These are phyloP conservation scores for Casuarina equisetifolia DNA, from an alignment of 306 rosid species.

Conservation along the genomic window DNA sequence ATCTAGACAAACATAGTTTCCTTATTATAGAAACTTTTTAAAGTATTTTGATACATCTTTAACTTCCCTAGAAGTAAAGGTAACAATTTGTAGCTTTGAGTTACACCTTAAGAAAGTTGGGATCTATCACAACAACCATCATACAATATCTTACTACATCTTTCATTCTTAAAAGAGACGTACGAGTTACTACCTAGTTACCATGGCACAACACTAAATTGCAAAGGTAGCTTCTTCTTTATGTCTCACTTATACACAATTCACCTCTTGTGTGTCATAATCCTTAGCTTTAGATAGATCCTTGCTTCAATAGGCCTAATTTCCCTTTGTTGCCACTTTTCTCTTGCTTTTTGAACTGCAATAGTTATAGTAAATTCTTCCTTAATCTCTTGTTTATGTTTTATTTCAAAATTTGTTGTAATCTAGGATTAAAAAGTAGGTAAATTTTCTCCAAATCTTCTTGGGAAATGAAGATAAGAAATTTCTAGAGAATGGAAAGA, in stretches of 20 bases:
- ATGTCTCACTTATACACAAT: slow-evolving; percentile 54
- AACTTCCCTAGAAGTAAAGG: slow-evolving; percentile 84
- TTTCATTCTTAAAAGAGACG: slow-evolving; percentile 86
- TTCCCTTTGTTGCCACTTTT: slow-evolving; percentile 92
- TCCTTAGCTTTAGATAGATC: slow-evolving; percentile 81
- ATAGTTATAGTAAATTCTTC: slow-evolving; percentile 45
- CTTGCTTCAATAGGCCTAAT: slow-evolving; percentile 78
- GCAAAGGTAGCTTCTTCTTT: slow-evolving; percentile 55
- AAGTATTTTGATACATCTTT: slow-evolving; percentile 67
- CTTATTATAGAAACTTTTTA: slow-evolving; percentile 79
- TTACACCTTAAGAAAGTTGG: slow-evolving; percentile 73
- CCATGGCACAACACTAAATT: slow-evolving; percentile 84
- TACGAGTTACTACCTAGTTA: slow-evolving; percentile 93
- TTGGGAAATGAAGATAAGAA: slow-evolving; percentile 2
- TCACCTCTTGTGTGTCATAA: slow-evolving; percentile 74
- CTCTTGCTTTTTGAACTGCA: slow-evolving; percentile 83
- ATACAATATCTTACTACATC: slow-evolving; percentile 82
- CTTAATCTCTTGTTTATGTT: slow-evolving; percentile 42
- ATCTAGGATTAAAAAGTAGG: slow-evolving; percentile 39
- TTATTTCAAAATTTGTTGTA: slow-evolving; percentile 36
- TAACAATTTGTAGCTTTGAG: slow-evolving; percentile 95
- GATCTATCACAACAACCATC: slow-evolving; percentile 80
- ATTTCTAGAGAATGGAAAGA: background rate
- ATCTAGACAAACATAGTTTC: slow-evolving; percentile 71
- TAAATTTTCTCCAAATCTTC: slow-evolving; percentile 41